Evolutionary conservation across 1,284 basidiomycete species (phyloP).

Genomic region (Ceratobasidium sp.): DNA sequence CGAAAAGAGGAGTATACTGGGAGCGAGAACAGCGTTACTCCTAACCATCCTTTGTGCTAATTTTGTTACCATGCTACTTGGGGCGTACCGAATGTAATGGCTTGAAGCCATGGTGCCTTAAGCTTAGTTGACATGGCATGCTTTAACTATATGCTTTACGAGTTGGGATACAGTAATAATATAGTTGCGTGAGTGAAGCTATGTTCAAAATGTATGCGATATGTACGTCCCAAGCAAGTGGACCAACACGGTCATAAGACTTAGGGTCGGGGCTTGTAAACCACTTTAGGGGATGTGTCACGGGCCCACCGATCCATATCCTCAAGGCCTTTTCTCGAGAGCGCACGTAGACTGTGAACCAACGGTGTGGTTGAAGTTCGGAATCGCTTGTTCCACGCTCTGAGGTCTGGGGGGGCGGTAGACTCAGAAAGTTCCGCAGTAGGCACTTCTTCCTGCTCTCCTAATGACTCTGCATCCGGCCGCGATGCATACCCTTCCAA

Average conservation of each 20-base stretch:
- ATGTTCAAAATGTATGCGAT: no score
- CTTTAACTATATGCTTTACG: no score
- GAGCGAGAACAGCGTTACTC: no score
- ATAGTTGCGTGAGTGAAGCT: no score
- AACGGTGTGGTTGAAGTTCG: conserved; percentile 20
- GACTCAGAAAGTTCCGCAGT: background rate
- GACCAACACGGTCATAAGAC: background rate
- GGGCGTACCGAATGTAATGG: no score
- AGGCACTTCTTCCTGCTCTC: background rate
- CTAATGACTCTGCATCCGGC: background rate
- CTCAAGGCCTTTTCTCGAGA: conserved; percentile 31
- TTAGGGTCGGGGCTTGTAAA: conserved; percentile 30
- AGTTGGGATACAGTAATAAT: no score
- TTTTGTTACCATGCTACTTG: no score
- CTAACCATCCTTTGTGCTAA: no score
- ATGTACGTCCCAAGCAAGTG: background rate
- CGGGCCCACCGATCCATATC: conserved; percentile 23
- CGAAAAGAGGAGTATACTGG: no score
- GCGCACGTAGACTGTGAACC: conserved; percentile 16
- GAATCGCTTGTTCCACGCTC: conserved; percentile 33
- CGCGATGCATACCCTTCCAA: conserved; percentile 30
- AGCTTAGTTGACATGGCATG: no score
- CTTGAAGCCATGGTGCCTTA: no score
- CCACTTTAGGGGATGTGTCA: conserved; percentile 24
- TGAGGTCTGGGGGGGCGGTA: background rate